Evolutionary conservation across 441 rosid species (phyloP).

Genomic region (Jatropha multifida): DNA sequence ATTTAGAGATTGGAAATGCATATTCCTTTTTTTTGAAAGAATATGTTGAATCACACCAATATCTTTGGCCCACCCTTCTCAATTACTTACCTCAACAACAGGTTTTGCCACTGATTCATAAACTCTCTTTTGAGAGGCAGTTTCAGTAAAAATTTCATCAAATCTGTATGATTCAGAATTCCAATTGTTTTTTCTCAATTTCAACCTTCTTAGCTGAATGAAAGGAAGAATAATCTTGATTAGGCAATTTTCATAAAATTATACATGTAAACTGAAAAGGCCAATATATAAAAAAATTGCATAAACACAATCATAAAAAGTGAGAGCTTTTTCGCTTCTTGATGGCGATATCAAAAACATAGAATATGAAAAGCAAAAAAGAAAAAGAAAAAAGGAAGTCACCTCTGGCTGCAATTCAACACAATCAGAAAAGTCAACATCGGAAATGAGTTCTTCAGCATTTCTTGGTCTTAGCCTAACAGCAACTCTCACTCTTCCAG

Average conservation of each 20-base stretch:
- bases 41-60: not conserved
- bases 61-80: not conserved
- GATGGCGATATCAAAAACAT: not conserved
- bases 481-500: slow-evolving; percentile 89
- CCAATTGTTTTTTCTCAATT: slow-evolving; percentile 87
- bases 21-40: not conserved
- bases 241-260: slow-evolving; percentile 2
- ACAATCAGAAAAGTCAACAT: slow-evolving; percentile 83
- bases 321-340: not conserved
- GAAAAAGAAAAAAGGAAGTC: not conserved
- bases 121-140: slow-evolving; percentile 88
- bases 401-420: slow-evolving; percentile 93
- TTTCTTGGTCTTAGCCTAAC: slow-evolving; percentile 80
- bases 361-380: not conserved
- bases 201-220: slow-evolving; percentile 73
- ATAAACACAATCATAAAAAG: not conserved
- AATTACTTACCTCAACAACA: slow-evolving; percentile 71
- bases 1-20: not conserved
- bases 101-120: slow-evolving; percentile 91
- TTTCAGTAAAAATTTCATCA: slow-evolving; percentile 73
- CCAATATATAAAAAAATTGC: not conserved
- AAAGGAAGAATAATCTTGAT: not conserved
- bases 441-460: slow-evolving; percentile 65
- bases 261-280: not conserved
- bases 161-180: slow-evolving; percentile 79